These are phyloP conservation scores for Brasilioporus rufonigricans DNA, from an alignment of 768 basidiomycete species.

Conservation along the genomic window DNA sequence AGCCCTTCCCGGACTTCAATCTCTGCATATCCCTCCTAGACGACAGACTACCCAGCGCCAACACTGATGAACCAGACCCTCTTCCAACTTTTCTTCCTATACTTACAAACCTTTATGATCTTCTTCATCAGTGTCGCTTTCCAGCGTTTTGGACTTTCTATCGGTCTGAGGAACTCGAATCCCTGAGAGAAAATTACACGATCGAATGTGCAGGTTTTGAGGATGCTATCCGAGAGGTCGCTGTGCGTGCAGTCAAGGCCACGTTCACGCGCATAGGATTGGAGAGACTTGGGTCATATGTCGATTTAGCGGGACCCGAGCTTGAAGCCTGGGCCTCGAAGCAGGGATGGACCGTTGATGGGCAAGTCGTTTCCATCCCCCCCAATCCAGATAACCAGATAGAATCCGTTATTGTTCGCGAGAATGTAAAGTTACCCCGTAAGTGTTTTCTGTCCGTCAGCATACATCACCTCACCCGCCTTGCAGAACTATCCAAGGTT, in stretches of 20 bases:
- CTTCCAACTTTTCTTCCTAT: conserved; percentile 67
- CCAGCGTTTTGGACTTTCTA: conserved; percentile 82
- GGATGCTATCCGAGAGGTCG: conserved; percentile 76
- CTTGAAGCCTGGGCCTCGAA: conserved; percentile 59
- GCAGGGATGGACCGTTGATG: conserved; percentile 67
- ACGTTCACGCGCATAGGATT: conserved; percentile 73
- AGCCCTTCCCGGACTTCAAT: conserved; percentile 90
- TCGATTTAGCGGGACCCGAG: conserved; percentile 63
- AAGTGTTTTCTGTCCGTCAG: conserved; percentile 31
- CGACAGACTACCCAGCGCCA: conserved; percentile 55
- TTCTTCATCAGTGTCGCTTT: conserved; percentile 83
- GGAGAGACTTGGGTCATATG: conserved; percentile 66
- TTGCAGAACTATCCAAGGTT: conserved; percentile 71
- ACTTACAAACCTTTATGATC: conserved; percentile 62
- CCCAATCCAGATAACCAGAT: conserved; percentile 88
- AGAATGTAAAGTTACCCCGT: conserved; percentile 80
- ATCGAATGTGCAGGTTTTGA: conserved; percentile 83
- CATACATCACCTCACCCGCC: background rate
- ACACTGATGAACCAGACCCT: conserved; percentile 79
- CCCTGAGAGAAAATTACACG: conserved; percentile 82
- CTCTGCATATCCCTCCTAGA: conserved; percentile 92
- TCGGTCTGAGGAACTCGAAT: conserved; percentile 64
- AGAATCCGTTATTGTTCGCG: conserved; percentile 80
- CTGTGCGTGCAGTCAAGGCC: conserved; percentile 71
- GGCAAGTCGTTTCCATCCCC: conserved; percentile 64